phyloP scores from a whole-genome alignment of 2,329 filamentous ascomycete species.

The Sporothrix schenckii region DNA sequence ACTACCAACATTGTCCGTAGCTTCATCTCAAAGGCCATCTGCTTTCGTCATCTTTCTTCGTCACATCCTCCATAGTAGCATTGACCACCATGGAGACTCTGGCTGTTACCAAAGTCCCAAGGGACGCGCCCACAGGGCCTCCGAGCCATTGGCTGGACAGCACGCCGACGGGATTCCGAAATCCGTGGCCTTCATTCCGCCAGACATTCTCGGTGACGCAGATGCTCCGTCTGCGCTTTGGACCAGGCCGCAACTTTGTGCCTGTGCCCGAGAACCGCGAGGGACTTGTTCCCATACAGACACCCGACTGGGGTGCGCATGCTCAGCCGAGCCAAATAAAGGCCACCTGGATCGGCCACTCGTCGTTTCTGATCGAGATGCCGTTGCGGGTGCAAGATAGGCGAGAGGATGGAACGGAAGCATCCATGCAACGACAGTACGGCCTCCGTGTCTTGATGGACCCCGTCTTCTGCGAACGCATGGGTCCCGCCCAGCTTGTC shows the following conservation, averaged over 20 bases:
- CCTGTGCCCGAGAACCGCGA: constrained; percentile 25
- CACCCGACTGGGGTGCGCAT: constrained; percentile 26
- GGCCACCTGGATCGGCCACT: constrained; percentile 92
- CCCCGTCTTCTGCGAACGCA: constrained; percentile 56
- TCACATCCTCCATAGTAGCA: background rate
- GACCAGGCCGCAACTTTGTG: constrained; percentile 28
- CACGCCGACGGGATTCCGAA: constrained; percentile 29
- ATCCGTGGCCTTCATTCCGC: constrained; percentile 32
- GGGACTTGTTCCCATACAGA: constrained; percentile 23
- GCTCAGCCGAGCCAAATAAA: constrained; percentile 13
- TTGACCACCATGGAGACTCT: background rate
- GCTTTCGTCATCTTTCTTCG: background rate
- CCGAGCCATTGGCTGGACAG: constrained; percentile 31
- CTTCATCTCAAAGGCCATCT: background rate
- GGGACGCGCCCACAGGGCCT: background rate
- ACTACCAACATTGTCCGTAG: background rate
- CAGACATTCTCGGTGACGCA: constrained; percentile 12
- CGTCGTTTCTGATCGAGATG: constrained; percentile 89
- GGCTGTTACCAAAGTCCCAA: constrained; percentile 6
- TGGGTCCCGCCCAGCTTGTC: constrained; percentile 44
- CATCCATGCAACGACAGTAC: constrained; percentile 46
- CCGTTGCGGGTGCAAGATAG: background rate
- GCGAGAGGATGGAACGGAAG: background rate
- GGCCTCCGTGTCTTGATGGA: constrained; percentile 47
- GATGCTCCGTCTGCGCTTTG: constrained; percentile 12